Evolutionary conservation across 2,329 filamentous ascomycete genomes (phyloP).

Genomic region (Microascus cirrosus): DNA sequence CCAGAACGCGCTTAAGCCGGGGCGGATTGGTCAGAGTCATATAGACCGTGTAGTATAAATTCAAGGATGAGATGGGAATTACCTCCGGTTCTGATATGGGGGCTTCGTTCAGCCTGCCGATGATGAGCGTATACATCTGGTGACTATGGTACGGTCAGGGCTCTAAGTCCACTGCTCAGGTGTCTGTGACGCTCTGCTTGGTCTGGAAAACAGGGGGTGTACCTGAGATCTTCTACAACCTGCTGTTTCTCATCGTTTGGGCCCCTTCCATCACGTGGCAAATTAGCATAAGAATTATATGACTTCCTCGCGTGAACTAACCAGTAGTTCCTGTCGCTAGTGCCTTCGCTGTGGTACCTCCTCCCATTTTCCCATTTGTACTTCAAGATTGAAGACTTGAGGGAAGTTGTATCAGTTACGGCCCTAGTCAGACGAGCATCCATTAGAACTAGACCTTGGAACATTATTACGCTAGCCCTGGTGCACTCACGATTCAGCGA

Average conservation of each 20-base stretch:
- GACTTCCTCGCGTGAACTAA: neutral
- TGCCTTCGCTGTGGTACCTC: slow-evolving; percentile 29
- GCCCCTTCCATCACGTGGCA: slow-evolving; percentile 8
- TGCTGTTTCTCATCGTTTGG: slow-evolving; percentile 17
- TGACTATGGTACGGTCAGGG: slow-evolving; percentile 13
- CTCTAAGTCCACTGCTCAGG: too few relatives aligned
- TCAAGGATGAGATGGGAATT: neutral
- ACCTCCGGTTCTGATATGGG: slow-evolving; percentile 18
- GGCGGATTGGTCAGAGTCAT: neutral
- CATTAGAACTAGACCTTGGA: neutral
- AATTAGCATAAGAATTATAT: neutral
- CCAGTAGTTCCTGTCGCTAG: slow-evolving; percentile 23
- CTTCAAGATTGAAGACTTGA: slow-evolving; percentile 28
- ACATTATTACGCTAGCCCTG: too few relatives aligned
- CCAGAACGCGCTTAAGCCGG: slow-evolving; percentile 16
- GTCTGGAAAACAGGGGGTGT: too few relatives aligned
- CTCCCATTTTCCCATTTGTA: slow-evolving; percentile 35
- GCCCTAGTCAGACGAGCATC: neutral
- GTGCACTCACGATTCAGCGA: neutral
- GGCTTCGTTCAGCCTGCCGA: slow-evolving; percentile 18
- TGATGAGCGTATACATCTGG: slow-evolving; percentile 14
- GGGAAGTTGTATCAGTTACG: slow-evolving; percentile 12
- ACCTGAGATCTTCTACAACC: slow-evolving; percentile 17
- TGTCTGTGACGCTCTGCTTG: too few relatives aligned
- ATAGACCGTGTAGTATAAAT: too few relatives aligned